Evolutionary conservation across 208 protist species (phyloP), one percentile per base, ranked within the genome.

Genomic region (Acanthamoeba royreba): DNA sequence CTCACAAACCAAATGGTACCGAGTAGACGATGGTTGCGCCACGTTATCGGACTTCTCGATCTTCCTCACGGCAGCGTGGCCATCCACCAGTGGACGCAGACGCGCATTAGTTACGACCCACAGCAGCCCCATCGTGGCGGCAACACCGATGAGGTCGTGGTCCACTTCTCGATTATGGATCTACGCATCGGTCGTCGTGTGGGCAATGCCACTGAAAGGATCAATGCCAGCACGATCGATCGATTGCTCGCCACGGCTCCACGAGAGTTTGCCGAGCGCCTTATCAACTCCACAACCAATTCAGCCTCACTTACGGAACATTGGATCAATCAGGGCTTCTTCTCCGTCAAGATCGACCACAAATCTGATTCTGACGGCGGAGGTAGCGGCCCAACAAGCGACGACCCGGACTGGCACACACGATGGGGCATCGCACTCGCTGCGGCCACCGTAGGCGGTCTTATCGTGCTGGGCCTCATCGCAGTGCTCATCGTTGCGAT

Each of bases 271-370:
- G 85, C 85, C 38, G 52, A 91, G 85, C 85, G 52, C 9, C 58
- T 91, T 40, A 47, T 91, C 52, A 49, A 28, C 35, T 31, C n/a
- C 40, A 46, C 85, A 7, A 0, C n/a, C 38, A 40, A 91, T 33
- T 46, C 19, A 25, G 43, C 4, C 53, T 4, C 28, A 11, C 52
- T 42, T 7, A 28, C 45, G 81, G 17, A 88, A 47, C 28, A 66
- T 15, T 91, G 52, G 52, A 53, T 72, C 8, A 91, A 91, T 40
- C 9, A n/a, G 5, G 85, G 85, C 46, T 91, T 91, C 53, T 91
- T 74, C 52, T 28, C 38, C 11, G 85, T 91, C 28, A 25, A 13
- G 0, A 25, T 91, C 35, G 46, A 81, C 52, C 13, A 40, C 46
- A 15, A 33, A 5, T 0, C 33, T 40, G n/a, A 45, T 9, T 17